Percentiles rank a stretch among this genome's conserved stretches.
These are phyloP conservation scores for Camelina sativa DNA, from an alignment of 345 rosid genomes.

Conservation along the genomic window DNA sequence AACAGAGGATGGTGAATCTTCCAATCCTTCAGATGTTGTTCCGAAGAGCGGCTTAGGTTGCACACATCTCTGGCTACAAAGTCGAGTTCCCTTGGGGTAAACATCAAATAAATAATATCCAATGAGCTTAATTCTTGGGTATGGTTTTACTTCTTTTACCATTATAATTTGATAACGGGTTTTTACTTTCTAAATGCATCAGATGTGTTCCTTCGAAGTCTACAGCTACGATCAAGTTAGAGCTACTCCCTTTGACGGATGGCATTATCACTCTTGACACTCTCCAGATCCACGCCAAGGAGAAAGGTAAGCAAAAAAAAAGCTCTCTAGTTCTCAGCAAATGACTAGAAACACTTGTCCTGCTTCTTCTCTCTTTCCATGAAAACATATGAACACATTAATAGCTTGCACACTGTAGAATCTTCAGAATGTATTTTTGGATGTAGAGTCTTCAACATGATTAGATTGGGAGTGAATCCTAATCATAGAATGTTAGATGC, in stretches of 20 bases:
- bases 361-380: conserved; percentile 14
- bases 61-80: conserved; percentile 96
- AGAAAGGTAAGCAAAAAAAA: conserved; percentile 66
- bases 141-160: neutral
- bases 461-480: neutral
- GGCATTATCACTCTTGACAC: conserved; percentile 93
- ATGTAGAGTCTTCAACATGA: neutral
- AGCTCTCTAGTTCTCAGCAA: conserved; percentile 10
- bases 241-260: conserved; percentile 96
- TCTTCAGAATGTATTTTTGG: neutral
- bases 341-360: conserved; percentile 15
- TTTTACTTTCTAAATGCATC: conserved; percentile 45
- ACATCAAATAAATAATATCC: conserved; percentile 34
- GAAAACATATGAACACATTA: neutral
- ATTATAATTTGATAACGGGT: conserved; percentile 22
- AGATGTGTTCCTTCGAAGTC: conserved; percentile 93
- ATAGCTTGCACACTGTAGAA: neutral
- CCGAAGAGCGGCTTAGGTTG: conserved; percentile 74
- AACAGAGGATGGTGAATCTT: conserved; percentile 53
- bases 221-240: conserved; percentile 84
- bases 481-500: neutral
- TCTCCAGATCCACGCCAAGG: conserved; percentile 83
- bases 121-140: conserved; percentile 22
- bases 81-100: conserved; percentile 98
- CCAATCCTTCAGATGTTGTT: conserved; percentile 65